A percentile compares a stretch with the other conserved stretches of the same genome.
These are phyloP conservation scores for Trichoderma brevicompactum DNA, from an alignment of 2,329 filamentous ascomycete species.

Conservation along the genomic window DNA sequence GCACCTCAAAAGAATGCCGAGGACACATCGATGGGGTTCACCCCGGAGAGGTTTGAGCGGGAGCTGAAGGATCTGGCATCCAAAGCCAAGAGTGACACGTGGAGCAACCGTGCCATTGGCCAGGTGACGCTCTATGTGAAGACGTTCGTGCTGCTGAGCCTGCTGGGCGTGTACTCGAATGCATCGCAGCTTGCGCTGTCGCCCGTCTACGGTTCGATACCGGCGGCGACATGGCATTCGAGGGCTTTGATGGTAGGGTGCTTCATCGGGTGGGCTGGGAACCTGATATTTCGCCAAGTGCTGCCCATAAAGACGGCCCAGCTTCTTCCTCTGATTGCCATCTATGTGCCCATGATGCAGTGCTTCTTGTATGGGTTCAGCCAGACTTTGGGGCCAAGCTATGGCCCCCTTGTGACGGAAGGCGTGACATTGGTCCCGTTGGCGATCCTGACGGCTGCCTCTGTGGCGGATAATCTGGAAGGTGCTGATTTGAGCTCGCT, in stretches of 20 bases:
- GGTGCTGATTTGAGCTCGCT: slow-evolving; percentile 59
- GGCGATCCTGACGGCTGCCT: slow-evolving; percentile 64
- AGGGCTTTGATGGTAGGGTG: slow-evolving; percentile 67
- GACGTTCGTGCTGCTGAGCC: slow-evolving; percentile 38
- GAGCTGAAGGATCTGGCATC: slow-evolving; percentile 57
- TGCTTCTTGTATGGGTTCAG: slow-evolving; percentile 72
- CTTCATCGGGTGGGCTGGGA: slow-evolving; percentile 73
- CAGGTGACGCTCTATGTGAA: slow-evolving; percentile 49
- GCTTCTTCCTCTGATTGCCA: slow-evolving; percentile 72
- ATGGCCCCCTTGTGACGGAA: slow-evolving; percentile 79
- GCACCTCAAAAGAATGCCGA: slow-evolving; percentile 5
- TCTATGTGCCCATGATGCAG: slow-evolving; percentile 75
- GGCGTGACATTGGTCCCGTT: slow-evolving; percentile 72
- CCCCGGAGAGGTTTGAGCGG: slow-evolving; percentile 57
- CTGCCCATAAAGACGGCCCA: slow-evolving; percentile 55
- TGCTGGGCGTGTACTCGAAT: slow-evolving; percentile 64
- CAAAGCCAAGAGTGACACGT: slow-evolving; percentile 45
- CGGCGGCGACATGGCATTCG: slow-evolving; percentile 72
- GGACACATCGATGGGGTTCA: slow-evolving; percentile 43
- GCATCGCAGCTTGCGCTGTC: slow-evolving; percentile 77
- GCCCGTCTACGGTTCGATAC: slow-evolving; percentile 86
- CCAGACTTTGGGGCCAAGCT: slow-evolving; percentile 65
- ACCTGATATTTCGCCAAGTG: slow-evolving; percentile 55
- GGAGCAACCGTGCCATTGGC: slow-evolving; percentile 40
- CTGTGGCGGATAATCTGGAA: slow-evolving; percentile 68